Conservation (phyloP, 2,329 filamentous ascomycete genomes). For the Aspergillus udagawae region DNA sequence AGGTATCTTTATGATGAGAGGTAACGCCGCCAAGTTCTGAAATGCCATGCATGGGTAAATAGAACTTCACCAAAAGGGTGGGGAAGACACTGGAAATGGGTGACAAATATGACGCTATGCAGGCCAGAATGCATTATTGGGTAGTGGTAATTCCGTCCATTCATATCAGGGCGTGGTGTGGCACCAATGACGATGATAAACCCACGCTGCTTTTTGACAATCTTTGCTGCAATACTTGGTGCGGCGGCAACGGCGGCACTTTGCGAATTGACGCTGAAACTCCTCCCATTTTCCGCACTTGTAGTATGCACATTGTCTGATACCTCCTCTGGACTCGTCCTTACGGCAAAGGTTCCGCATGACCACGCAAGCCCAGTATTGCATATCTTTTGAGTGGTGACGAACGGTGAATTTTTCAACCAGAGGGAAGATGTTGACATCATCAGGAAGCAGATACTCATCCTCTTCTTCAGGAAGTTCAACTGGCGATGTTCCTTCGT, state of each 20-base stretch:
- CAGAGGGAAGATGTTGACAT: constrained; percentile 96
- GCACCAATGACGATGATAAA: constrained; percentile 97
- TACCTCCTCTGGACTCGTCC: constrained; percentile 89
- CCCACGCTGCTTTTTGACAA: constrained; percentile 98
- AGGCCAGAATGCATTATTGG: constrained; percentile 31
- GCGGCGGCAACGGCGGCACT: constrained; percentile 89
- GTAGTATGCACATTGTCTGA: constrained; percentile 96
- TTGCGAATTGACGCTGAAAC: constrained; percentile 93
- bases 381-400: constrained; percentile 95
- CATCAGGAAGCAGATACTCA: constrained; percentile 86
- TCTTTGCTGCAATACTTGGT: constrained; percentile 99
- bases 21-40: constrained; percentile 35
- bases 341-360: constrained; percentile 99
- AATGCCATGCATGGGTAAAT: constrained; percentile 35
- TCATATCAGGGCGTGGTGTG: constrained; percentile 41
- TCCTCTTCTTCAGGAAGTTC: constrained; percentile 60
- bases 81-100: constrained; percentile 17
- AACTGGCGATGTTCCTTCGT: constrained; percentile 55
- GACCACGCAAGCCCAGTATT: constrained; percentile 98
- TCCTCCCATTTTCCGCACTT: constrained; percentile 98
- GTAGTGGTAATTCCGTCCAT: constrained; percentile 25
- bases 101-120: constrained; percentile 36
- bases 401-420: constrained; percentile 98
- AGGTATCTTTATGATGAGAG: constrained; percentile 36
- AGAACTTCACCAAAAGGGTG: constrained; percentile 22